These are phyloP conservation scores for Coemansia aciculifera DNA, from an alignment of 192 early-diverging fungal species.

Conservation along the genomic window DNA sequence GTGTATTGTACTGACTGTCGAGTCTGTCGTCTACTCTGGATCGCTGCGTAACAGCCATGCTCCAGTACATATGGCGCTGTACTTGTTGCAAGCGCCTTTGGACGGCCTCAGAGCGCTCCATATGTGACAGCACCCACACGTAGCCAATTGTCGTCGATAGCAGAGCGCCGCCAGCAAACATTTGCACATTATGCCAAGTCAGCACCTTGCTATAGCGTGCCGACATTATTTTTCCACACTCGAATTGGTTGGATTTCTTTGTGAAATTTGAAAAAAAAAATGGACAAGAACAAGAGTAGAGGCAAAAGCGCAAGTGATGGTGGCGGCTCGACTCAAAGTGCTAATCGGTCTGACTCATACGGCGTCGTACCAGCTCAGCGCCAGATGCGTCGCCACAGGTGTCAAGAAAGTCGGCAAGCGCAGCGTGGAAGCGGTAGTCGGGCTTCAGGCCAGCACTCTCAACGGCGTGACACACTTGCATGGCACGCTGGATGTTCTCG, in stretches of 20 bases:
- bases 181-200: constrained; percentile 34
- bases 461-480: constrained; percentile 40
- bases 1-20: background rate
- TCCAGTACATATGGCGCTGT: constrained; percentile 47
- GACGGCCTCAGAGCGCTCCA: constrained; percentile 28
- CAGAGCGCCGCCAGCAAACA: constrained; percentile 37
- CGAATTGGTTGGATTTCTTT: background rate
- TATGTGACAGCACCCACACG: constrained; percentile 26
- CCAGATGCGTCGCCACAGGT: constrained; percentile 37
- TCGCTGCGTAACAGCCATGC: constrained; percentile 46
- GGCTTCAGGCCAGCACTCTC: constrained; percentile 30
- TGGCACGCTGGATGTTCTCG: constrained; percentile 31
- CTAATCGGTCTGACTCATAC: constrained; percentile 1
- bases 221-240: constrained; percentile 17
- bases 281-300: background rate
- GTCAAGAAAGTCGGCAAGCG: constrained; percentile 42
- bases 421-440: constrained; percentile 36
- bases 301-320: background rate
- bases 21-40: constrained; percentile 4
- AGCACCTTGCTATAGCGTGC: constrained; percentile 38
- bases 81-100: constrained; percentile 21
- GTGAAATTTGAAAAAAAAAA: constrained; percentile 4
- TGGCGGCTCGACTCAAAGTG: background rate
- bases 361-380: constrained; percentile 37
- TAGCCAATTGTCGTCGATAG: constrained; percentile 23